A percentile compares a stretch with the other conserved stretches of the same genome.
phyloP scores from a whole-genome alignment of 345 rosid genomes.

The Moricandia arvensis region DNA sequence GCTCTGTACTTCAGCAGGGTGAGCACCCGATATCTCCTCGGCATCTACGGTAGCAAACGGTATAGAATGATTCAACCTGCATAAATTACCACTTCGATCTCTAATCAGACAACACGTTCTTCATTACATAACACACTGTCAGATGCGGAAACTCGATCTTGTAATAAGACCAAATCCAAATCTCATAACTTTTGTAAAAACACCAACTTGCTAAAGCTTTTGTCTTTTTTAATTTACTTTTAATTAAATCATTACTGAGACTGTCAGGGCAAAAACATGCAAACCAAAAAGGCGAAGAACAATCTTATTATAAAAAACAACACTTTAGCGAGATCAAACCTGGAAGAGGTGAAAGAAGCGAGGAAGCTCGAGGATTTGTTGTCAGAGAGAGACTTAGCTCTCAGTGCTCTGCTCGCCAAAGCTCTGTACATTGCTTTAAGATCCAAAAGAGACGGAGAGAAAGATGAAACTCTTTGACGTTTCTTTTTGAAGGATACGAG shows the following conservation, averaged over 20 bases:
- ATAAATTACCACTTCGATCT: neutral
- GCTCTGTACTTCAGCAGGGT: conserved; percentile 82
- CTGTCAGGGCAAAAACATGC: conserved; percentile 1
- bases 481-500: conserved; percentile 13
- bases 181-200: conserved; percentile 2
- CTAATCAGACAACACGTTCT: neutral
- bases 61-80: conserved; percentile 70
- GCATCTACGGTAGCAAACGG: conserved; percentile 84
- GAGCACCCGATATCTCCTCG: conserved; percentile 78
- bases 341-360: conserved; percentile 41
- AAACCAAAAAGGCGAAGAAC: conserved; percentile 8
- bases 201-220: conserved; percentile 31
- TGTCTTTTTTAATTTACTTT: neutral
- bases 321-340: conserved; percentile 34
- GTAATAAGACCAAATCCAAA: neutral
- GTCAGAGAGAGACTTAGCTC: conserved; percentile 42
- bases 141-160: conserved; percentile 27
- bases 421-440: conserved; percentile 49
- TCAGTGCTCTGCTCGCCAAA: conserved; percentile 37
- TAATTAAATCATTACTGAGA: neutral
- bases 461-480: neutral
- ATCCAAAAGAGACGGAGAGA: conserved; percentile 28
- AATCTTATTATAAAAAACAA: neutral
- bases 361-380: conserved; percentile 36
- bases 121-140: neutral